Base-by-base conservation (phyloP, 1,284 basidiomycete species). In the Sanghuangporus sanghuang region DNA sequence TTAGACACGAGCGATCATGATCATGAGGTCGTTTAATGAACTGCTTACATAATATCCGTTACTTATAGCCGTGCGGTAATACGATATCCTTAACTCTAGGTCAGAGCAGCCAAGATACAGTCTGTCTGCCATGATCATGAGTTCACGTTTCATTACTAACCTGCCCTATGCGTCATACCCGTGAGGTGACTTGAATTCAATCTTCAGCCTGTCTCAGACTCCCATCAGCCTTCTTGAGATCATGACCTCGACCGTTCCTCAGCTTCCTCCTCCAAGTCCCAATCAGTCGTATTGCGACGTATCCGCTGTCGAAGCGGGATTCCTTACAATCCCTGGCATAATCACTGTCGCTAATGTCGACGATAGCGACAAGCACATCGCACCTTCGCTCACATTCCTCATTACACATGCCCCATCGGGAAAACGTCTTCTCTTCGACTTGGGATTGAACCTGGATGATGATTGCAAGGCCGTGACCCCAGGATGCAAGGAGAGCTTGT, bases 401-500 rank as follows among this genome's bases (percentile, higher is more conserved):
- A 38, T 70, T 48, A 65, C 55, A n/a, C 68, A 68, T 40, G 57
- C 62, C 6, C 44, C 52, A 12, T 52, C 66, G 4, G 60, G 57
- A 12, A 64, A 63, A 42, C 61, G 54, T 21, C 8, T 70, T 16
- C 53, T 69, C 42, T 69, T 68, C 59, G 69, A 70, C 62, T 58
- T 70, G 27, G 69, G 69, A 12, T 57, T 70, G 14, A 49, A 48
- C 44, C 36, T 49, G 8, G 44, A 46, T 49, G 49, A 53, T 14
- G 38, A 50, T 14, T 12, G 23, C 2, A 9, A 16, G 18, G 64
- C 67, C 12, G 64, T 68, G 6, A 74, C 74, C 49, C 70, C 71
- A 8, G 68, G 76, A 23, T 65, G 69, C 6, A 70, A 80, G 8
- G 53, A 14, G 16, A 54, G 32, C 6, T 18, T 54, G 12, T 1